A percentile compares a stretch with the other conserved stretches of the same genome.
These are phyloP conservation scores for Talaromyces sp. DNA, from an alignment of 2,329 filamentous ascomycete species.

Conservation along the genomic window DNA sequence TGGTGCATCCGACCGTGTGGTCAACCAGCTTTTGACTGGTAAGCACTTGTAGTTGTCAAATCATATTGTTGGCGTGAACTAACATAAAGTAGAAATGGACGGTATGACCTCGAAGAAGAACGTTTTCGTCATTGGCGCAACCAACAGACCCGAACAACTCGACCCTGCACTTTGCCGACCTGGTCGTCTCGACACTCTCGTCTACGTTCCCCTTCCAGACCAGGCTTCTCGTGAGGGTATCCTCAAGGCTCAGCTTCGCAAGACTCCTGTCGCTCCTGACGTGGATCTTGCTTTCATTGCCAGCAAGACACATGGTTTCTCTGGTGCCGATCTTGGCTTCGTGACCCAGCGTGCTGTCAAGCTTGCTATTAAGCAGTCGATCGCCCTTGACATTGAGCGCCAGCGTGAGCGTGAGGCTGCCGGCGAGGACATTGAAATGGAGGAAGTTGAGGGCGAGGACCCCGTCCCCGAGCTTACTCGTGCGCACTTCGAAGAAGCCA, in stretches of 20 bases:
- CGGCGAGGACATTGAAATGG: slow-evolving; percentile 73
- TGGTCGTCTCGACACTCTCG: slow-evolving; percentile 95
- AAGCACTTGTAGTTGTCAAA: slow-evolving; percentile 45
- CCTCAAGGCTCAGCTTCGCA: slow-evolving; percentile 92
- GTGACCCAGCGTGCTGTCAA: slow-evolving; percentile 99
- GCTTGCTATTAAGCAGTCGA: slow-evolving; percentile 98
- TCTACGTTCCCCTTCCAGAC: slow-evolving; percentile 96
- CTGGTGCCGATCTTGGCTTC: slow-evolving; percentile 98
- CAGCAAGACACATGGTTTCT: slow-evolving; percentile 97
- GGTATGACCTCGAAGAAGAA: slow-evolving; percentile 99
- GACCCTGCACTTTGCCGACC: slow-evolving; percentile 97
- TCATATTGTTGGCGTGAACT: slow-evolving; percentile 5
- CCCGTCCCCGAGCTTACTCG: slow-evolving; percentile 94
- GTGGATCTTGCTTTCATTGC: slow-evolving; percentile 91
- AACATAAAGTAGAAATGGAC: slow-evolving; percentile 77
- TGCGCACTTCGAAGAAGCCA: slow-evolving; percentile 97
- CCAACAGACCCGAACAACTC: slow-evolving; percentile 97
- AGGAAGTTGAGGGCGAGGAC: slow-evolving; percentile 72
- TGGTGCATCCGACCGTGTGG: slow-evolving; percentile 97
- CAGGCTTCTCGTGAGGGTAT: slow-evolving; percentile 86
- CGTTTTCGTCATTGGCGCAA: slow-evolving; percentile 98
- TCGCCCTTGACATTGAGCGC: slow-evolving; percentile 82
- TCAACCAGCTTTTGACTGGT: slow-evolving; percentile 98
- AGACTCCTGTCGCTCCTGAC: slow-evolving; percentile 87
- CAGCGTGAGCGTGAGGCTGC: slow-evolving; percentile 83